These are phyloP conservation scores for Daldinia concentrica DNA, from an alignment of 495 filamentous ascomycete genomes.

Conservation along the genomic window DNA sequence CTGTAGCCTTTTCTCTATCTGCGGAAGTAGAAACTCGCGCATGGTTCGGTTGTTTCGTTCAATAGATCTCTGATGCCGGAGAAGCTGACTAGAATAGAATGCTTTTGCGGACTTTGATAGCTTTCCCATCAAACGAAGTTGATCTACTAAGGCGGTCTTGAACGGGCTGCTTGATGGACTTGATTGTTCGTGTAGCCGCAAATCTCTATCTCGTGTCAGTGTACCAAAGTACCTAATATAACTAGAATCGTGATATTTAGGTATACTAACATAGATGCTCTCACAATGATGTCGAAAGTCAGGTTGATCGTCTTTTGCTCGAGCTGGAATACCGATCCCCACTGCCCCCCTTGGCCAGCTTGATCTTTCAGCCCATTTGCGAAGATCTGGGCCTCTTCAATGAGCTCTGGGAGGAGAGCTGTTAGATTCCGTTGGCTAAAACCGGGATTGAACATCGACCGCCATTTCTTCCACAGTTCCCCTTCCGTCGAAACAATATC, in stretches of 20 bases:
- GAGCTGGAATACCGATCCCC: constrained; percentile 49
- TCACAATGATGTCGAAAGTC: constrained; percentile 53
- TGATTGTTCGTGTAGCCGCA: constrained; percentile 41
- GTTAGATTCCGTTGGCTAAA: constrained; percentile 53
- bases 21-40: constrained; percentile 37
- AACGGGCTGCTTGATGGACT: constrained; percentile 34
- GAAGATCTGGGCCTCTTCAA: constrained; percentile 51
- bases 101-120: constrained; percentile 3
- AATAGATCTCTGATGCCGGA: constrained; percentile 35
- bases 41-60: constrained; percentile 42
- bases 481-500: constrained; percentile 51
- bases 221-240: neutral
- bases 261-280: constrained; percentile 42
- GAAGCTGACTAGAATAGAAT: constrained; percentile 25
- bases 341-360: constrained; percentile 36
- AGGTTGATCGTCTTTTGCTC: constrained; percentile 47
- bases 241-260: neutral
- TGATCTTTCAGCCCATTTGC: constrained; percentile 41
- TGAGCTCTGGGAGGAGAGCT: constrained; percentile 49
- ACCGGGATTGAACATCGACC: constrained; percentile 52
- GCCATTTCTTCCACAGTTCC: constrained; percentile 50
- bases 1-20: constrained; percentile 40
- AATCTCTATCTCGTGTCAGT: constrained; percentile 39
- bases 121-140: constrained; percentile 34
- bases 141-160: constrained; percentile 36